Evolutionary conservation across 202 grass and related monocot genomes (phyloP), one percentile per base, ranked within the genome.

Genomic region (Carex sylvatica): DNA sequence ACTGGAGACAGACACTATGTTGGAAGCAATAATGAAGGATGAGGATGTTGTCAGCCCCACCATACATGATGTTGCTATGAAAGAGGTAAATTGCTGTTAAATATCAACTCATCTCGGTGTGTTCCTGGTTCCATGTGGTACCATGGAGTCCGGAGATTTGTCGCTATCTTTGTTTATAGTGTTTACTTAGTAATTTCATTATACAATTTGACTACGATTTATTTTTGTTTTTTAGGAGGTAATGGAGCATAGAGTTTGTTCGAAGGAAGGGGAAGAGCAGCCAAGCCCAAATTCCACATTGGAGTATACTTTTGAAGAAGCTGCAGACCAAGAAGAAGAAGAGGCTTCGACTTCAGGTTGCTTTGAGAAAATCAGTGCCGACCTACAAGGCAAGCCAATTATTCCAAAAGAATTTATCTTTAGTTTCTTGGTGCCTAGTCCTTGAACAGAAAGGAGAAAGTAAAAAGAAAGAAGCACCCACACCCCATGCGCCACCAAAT

Each of bases 341-440:
- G 91, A 87, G 82, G 79, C 84, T 85, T 91, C 83, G 5, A 82
- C 63, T 83, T 93, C 96, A 40, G 93, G 91, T 83, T 94, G 91
- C 88, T 99, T 99, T 2, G 88, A 89, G 88, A 96, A 91, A 91
- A 96, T 99, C 38, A 99, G 97, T 73, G 85, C 93, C 12, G 97
- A 99, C 89, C 88, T 99, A 83, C 89, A 99, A 93, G 97, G 97
- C 70, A 93, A 89, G 89, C 72, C 74, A 84, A 83, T 18, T 75
- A 23, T 30, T 47, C 20, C 56, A 55, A 55, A 35, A 30, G 55
- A 33, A 9, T 35, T 36, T 4, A 36, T 36, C 1, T 12, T 35
- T 77, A 36, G 52, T 77, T 77, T 58, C 30, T 56, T 77, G 74
- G 52, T 36, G 16, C 26, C 23, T 52, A 5, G 20, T 23, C 40